Percentiles rank a stretch among this genome's conserved stretches.
Conservation (phyloP, 352 stramenopile species). For the Hyaloperonospora brassicae region DNA sequence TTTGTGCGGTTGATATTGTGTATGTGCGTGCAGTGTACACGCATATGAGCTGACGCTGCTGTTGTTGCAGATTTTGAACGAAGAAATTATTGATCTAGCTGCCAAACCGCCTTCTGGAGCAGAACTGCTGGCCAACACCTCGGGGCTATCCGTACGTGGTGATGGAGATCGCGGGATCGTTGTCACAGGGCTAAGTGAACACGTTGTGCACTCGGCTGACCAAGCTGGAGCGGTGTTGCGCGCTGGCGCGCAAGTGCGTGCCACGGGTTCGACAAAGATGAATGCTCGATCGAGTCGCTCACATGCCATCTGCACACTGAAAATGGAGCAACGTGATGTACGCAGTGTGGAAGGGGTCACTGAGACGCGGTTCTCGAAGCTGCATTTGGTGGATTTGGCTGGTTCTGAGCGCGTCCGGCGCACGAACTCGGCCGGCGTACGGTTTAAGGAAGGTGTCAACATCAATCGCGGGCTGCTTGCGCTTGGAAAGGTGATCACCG, state of each 20-base stretch:
- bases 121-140: no score
- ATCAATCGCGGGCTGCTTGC: slow-evolving; percentile 93
- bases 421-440: slow-evolving; percentile 75
- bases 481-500: slow-evolving; percentile 93
- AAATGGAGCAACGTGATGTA: slow-evolving; percentile 51
- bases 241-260: slow-evolving; percentile 37
- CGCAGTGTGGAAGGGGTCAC: no score
- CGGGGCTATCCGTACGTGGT: slow-evolving; percentile 53
- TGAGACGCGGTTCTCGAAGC: slow-evolving; percentile 42
- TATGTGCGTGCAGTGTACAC: no score
- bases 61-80: slow-evolving; percentile 90
- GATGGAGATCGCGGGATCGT: slow-evolving; percentile 86
- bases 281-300: slow-evolving; percentile 76
- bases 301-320: slow-evolving; percentile 85
- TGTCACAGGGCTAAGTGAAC: slow-evolving; percentile 76
- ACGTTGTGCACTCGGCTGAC: slow-evolving; percentile 47
- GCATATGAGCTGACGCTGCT: neutral
- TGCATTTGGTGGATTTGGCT: slow-evolving; percentile 93
- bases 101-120: slow-evolving; percentile 1
- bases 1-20: neutral
- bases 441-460: slow-evolving; percentile 88
- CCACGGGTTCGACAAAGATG: slow-evolving; percentile 65
- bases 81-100: slow-evolving; percentile 94
- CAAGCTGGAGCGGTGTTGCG: slow-evolving; percentile 42
- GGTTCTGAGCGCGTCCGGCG: slow-evolving; percentile 90